Base-by-base conservation (phyloP, 1,284 basidiomycete species). In the Garcileccinum viscosum region DNA sequence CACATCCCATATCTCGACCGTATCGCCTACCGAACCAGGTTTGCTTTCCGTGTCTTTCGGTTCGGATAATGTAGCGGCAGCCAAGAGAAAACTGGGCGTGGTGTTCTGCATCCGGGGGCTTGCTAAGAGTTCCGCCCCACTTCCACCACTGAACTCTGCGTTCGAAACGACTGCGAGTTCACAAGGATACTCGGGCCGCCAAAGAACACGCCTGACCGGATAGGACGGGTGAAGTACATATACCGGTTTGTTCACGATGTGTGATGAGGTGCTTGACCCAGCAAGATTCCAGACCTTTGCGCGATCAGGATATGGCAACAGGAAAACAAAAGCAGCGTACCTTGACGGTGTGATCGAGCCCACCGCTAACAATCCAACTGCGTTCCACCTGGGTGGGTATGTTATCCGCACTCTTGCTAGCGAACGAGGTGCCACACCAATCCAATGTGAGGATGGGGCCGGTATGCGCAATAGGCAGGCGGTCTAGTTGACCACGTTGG, bases 1-100 rank as follows among this genome's bases (percentile, higher is more conserved):
- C 1, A 95, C 93, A 77, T 97, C 95, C 95, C 95, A 97, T 24
- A 96, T 90, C 76, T 96, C 94, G 30, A 96, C 85, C 0, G 87
- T 82, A 75, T 93, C 90, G 1, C 88, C 87, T 6, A 78, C 82
- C 63, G 68, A 81, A 63, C 72, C 53, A 24, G 50, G 1, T 33
- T 71, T 77, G 4, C 56, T 44, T 4, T 81, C 77, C 62, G 77
- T 64, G 62, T 74, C 71, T 63, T 76, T 68, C 62, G 53, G 47
- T 37, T 74, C 63, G 62, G 58, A 50, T 3, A 27, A 56, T 2
- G 76, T 62, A 27, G 27, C 30, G 2, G 42, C 38, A 2, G 62
- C 58, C 19, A 69, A 65, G 27, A 80, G 69, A 56, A 81, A 77
- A 32, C 69, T 68, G 8, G 76, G 72, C 4, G 59, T 72, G 3